Conservation (phyloP, 2,329 filamentous ascomycete genomes). For the Aureobasidium sp. region DNA sequence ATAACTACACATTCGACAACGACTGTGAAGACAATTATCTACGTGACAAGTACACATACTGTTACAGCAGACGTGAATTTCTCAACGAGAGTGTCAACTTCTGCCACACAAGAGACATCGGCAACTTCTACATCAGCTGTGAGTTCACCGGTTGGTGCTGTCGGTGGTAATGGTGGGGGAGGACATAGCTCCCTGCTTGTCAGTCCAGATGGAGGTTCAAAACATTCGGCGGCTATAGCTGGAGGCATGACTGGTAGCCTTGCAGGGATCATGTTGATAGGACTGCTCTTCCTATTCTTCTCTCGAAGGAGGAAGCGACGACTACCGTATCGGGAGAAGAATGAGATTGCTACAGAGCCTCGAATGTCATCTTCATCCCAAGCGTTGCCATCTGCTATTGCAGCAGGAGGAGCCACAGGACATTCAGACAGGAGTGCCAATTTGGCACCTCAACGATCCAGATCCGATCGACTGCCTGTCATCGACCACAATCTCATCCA, state of each 20-base stretch:
- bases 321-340: not conserved
- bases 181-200: not conserved
- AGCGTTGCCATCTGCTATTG: not conserved
- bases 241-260: slow-evolving; percentile 13
- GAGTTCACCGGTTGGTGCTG: not conserved
- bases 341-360: not conserved
- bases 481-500: slow-evolving; percentile 28
- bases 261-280: slow-evolving; percentile 10
- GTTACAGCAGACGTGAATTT: not conserved
- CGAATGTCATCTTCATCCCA: slow-evolving; percentile 2
- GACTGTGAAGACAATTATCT: not conserved
- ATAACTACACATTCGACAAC: not conserved
- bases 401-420: not conserved
- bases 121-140: not conserved
- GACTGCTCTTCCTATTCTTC: slow-evolving; percentile 9
- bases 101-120: not conserved
- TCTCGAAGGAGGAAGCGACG: slow-evolving; percentile 9
- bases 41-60: not conserved
- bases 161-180: not conserved
- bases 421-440: not conserved
- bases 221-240: slow-evolving; percentile 10
- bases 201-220: not conserved
- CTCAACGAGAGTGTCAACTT: not conserved
- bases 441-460: not conserved
- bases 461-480: slow-evolving; percentile 1